Percentiles rank a stretch among this genome's conserved stretches.
phyloP scores from a whole-genome alignment of 2,329 filamentous ascomycete species.

The Trichoderma breve region DNA sequence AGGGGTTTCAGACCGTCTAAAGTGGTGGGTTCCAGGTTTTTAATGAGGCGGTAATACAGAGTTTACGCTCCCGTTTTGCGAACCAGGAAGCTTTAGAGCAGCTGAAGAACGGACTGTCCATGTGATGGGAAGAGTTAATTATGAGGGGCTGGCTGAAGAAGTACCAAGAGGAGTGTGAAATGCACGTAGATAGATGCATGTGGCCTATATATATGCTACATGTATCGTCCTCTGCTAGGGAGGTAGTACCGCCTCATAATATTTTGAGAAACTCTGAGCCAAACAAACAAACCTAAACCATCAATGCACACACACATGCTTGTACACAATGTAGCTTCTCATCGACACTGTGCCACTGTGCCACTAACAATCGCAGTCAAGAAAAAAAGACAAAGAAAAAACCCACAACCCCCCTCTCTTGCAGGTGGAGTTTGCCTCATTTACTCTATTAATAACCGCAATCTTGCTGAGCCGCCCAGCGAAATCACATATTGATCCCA shows the following conservation, averaged over 20 bases:
- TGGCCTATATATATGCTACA: not conserved
- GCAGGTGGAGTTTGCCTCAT: constrained; percentile 17
- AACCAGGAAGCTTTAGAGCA: not conserved
- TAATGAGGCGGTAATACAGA: constrained; percentile 4
- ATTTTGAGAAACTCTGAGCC: not conserved
- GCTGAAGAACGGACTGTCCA: not conserved
- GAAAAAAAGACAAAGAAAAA: not conserved
- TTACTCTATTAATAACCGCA: constrained; percentile 19
- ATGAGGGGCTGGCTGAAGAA: not conserved
- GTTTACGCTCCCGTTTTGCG: not conserved
- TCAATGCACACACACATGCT: not conserved
- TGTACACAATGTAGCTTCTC: not conserved
- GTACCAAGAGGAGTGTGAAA: not conserved
- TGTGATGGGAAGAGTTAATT: not conserved
- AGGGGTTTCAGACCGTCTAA: constrained; percentile 14
- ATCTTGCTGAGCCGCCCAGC: constrained; percentile 10
- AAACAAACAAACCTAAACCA: not conserved
- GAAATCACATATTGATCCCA: constrained; percentile 4
- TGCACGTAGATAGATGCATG: not conserved
- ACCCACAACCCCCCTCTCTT: not conserved
- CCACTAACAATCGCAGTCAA: not conserved
- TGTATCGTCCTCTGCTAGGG: not conserved
- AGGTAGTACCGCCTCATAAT: not conserved
- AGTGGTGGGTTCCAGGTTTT: constrained; percentile 1
- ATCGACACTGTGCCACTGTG: not conserved